Percentiles rank a stretch among this genome's conserved stretches.
Conservation (phyloP, 148 eudicot species). For the Fagopyrum homotropicum region DNA sequence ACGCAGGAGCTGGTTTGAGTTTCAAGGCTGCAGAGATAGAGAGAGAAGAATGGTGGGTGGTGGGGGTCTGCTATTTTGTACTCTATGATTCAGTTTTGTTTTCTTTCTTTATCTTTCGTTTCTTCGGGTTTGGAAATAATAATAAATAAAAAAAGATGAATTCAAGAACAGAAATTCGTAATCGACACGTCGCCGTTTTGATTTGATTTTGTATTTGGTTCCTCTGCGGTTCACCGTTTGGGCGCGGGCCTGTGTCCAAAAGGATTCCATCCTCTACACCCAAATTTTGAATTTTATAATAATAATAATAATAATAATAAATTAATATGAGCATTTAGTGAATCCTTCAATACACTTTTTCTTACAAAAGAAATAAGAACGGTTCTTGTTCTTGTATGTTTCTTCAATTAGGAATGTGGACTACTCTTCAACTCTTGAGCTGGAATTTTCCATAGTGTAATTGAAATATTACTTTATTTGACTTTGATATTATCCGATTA, state of each 20-base stretch:
- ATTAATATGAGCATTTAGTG: not conserved
- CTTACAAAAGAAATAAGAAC: no score
- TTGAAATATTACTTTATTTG: no score
- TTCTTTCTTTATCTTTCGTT: not conserved
- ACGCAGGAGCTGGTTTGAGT: not conserved
- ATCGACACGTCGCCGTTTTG: constrained; percentile 8
- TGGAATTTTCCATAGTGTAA: no score
- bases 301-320: not conserved
- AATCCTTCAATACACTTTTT: not conserved
- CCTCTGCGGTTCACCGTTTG: not conserved
- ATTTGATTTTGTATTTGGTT: not conserved
- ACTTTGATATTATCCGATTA: no score
- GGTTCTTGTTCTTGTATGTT: no score
- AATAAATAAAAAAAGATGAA: not conserved
- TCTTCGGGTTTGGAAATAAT: not conserved
- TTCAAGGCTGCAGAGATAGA: not conserved
- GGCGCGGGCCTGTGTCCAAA: not conserved
- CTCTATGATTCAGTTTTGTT: not conserved
- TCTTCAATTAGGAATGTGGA: no score
- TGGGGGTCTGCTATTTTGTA: not conserved
- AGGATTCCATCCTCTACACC: not conserved
- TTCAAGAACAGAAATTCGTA: not conserved
- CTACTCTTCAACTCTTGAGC: no score
- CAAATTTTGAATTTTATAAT: not conserved
- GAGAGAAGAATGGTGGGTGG: not conserved